phyloP scores from a whole-genome alignment of 139 green algal species.

The Eudorina sp. region DNA sequence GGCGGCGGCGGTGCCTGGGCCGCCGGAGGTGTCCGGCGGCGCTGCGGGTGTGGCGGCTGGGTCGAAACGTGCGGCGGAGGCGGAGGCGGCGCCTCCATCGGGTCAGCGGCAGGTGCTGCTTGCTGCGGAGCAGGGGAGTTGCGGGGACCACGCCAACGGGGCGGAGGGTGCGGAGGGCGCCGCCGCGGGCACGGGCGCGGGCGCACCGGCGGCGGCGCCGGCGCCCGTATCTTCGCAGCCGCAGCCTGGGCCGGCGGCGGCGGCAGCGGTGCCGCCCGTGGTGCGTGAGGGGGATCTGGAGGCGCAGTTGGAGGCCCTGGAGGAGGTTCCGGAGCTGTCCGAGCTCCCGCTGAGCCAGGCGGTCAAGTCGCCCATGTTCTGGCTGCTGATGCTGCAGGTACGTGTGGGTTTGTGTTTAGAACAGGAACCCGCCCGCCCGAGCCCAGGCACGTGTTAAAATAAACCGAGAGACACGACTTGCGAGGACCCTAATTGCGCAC shows the following conservation, averaged over 20 bases:
- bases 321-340: constrained; percentile 45
- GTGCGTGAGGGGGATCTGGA: neutral
- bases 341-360: constrained; percentile 42
- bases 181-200: no score
- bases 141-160: no score
- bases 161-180: no score
- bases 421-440: no score
- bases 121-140: no score
- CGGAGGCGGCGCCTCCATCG: neutral
- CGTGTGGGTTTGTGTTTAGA: no score
- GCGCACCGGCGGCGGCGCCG: no score
- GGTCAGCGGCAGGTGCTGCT: no score
- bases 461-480: no score
- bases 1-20: neutral
- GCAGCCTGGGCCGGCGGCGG: neutral
- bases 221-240: neutral
- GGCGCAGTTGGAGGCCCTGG: constrained; percentile 5
- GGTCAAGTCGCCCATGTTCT: constrained; percentile 69
- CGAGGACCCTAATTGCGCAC: no score
- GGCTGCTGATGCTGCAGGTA: constrained; percentile 65
- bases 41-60: neutral
- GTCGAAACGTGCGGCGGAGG: neutral
- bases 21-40: no score
- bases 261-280: neutral
- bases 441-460: no score